phyloP scores from a whole-genome alignment of 352 stramenopile species.

The Poterioochromonas sp. region DNA sequence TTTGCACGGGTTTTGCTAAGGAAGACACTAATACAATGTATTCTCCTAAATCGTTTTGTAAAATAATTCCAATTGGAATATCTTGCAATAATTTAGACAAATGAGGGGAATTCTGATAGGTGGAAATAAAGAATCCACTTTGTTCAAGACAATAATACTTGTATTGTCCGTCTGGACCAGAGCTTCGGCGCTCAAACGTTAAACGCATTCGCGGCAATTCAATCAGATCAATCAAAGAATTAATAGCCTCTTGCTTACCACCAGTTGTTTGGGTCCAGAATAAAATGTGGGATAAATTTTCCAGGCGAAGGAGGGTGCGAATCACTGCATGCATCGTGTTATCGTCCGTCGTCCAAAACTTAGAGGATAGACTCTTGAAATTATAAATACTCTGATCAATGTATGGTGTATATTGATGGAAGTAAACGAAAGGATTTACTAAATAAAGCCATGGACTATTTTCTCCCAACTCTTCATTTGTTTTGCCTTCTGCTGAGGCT shows the following conservation, averaged over 20 bases:
- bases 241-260: not conserved
- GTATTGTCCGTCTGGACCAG: constrained; percentile 50
- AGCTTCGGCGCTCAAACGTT: constrained; percentile 58
- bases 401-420: not conserved
- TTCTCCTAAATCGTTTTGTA: constrained; percentile 42
- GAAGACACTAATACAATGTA: constrained; percentile 41
- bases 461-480: not conserved
- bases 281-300: constrained; percentile 92
- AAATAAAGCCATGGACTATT: not conserved
- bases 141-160: constrained; percentile 40
- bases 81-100: constrained; percentile 17
- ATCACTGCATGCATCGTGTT: constrained; percentile 3
- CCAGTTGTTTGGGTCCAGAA: constrained; percentile 71
- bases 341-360: too few relatives aligned
- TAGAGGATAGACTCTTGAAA: not conserved
- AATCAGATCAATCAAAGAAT: constrained; percentile 79
- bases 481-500: constrained; percentile 7
- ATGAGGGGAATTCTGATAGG: not conserved
- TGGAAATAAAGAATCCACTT: constrained; percentile 22
- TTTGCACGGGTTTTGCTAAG: constrained; percentile 6
- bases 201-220: constrained; percentile 93
- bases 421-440: not conserved
- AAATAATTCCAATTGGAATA: constrained; percentile 41
- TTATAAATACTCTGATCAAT: not conserved
- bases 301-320: constrained; percentile 66